These are phyloP conservation scores for Diplosphaera chodatii DNA, from an alignment of 139 green algal species.

Conservation along the genomic window DNA sequence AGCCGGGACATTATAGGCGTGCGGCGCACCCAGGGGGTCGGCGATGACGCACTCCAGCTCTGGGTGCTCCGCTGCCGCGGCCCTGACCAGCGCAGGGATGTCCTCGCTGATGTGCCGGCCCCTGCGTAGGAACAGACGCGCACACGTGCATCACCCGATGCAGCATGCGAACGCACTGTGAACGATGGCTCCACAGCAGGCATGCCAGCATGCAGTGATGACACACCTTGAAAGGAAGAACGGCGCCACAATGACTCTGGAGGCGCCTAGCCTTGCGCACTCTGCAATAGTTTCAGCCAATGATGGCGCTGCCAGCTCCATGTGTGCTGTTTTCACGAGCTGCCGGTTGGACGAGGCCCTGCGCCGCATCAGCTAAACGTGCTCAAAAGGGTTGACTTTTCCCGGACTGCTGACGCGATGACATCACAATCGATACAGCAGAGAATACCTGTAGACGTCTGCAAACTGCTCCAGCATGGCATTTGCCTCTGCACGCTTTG, in stretches of 20 bases:
- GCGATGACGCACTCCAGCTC: background rate
- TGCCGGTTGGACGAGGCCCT: background rate
- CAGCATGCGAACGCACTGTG: too few relatives aligned
- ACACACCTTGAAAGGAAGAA: background rate
- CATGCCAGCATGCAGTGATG: too few relatives aligned
- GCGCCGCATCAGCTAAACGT: background rate
- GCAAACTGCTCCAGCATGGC: background rate
- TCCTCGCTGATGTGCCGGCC: background rate
- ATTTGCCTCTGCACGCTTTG: background rate
- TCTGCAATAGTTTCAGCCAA: background rate
- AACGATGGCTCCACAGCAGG: too few relatives aligned
- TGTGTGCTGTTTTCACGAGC: background rate
- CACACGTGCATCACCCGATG: too few relatives aligned
- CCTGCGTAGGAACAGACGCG: background rate
- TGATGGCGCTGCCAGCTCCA: background rate
- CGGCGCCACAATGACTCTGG: background rate
- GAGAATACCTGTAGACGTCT: background rate
- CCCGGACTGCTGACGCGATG: too few relatives aligned
- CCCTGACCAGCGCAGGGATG: background rate
- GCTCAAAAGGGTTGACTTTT: background rate
- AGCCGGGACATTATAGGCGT: too few relatives aligned
- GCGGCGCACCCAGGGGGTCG: background rate
- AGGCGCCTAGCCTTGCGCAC: background rate
- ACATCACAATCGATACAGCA: too few relatives aligned
- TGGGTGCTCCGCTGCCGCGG: background rate